A percentile compares a stretch with the other conserved stretches of the same genome.
Conservation (phyloP, 2,329 filamentous ascomycete species). For the Mariannaea elegans region DNA sequence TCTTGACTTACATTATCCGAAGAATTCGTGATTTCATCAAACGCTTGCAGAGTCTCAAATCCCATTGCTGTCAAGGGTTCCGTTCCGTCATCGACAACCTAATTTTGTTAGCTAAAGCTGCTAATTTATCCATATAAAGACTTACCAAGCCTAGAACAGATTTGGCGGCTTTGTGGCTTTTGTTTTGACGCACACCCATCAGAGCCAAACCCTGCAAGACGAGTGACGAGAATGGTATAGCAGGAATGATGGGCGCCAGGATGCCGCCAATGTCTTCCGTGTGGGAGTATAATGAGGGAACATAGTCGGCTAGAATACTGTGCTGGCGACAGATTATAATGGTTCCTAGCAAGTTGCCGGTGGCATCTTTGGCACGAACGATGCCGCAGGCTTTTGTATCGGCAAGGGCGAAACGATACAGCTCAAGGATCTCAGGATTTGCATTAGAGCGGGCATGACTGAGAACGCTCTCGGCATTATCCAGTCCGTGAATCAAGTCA, state of each 20-base stretch:
- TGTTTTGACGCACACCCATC: slow-evolving; percentile 84
- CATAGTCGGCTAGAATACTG: slow-evolving; percentile 72
- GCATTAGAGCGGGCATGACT: slow-evolving; percentile 78
- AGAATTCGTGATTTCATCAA: slow-evolving; percentile 80
- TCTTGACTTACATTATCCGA: slow-evolving; percentile 55
- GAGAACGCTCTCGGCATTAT: slow-evolving; percentile 78
- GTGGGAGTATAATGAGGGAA: slow-evolving; percentile 73
- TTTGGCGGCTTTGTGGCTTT: slow-evolving; percentile 76
- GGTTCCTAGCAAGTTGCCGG: slow-evolving; percentile 76
- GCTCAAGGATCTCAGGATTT: slow-evolving; percentile 79
- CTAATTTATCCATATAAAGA: background rate
- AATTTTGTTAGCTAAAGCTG: slow-evolving; percentile 24
- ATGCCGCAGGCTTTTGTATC: slow-evolving; percentile 80
- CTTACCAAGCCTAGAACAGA: slow-evolving; percentile 84
- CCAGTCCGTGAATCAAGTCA: slow-evolving; percentile 82
- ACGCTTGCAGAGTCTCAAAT: slow-evolving; percentile 80
- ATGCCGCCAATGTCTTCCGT: slow-evolving; percentile 75
- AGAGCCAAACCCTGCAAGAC: slow-evolving; percentile 80
- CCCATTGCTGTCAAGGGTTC: slow-evolving; percentile 82
- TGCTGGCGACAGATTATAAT: slow-evolving; percentile 80
- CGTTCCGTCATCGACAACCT: slow-evolving; percentile 75
- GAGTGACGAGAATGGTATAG: slow-evolving; percentile 72
- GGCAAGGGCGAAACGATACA: slow-evolving; percentile 79
- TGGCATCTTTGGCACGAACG: slow-evolving; percentile 78
- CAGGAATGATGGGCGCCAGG: slow-evolving; percentile 79